A percentile compares a stretch with the other conserved stretches of the same genome.
Conservation (phyloP, 2,329 filamentous ascomycete genomes). For the Domatiomyces globalis region DNA sequence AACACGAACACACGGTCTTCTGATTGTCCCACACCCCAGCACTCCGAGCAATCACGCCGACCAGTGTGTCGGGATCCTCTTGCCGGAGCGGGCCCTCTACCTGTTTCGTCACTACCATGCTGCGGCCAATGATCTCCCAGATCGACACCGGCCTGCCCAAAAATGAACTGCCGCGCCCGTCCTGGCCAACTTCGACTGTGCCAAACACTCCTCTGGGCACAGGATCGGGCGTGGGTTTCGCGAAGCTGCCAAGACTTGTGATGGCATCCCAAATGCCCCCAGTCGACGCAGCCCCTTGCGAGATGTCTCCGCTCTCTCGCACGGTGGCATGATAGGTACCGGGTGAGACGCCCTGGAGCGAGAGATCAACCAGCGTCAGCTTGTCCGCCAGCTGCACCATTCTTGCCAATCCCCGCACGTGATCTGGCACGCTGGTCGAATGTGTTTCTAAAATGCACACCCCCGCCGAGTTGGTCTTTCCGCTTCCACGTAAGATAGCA, state of each 20-base stretch:
- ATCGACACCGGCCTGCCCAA: slow-evolving; percentile 70
- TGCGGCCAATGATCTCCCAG: slow-evolving; percentile 92
- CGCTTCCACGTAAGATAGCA: slow-evolving; percentile 83
- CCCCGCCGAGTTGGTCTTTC: slow-evolving; percentile 75
- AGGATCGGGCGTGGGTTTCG: slow-evolving; percentile 16
- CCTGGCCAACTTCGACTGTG: slow-evolving; percentile 56
- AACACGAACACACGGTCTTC: slow-evolving; percentile 95
- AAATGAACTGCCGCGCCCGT: slow-evolving; percentile 67
- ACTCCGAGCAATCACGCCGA: slow-evolving; percentile 87
- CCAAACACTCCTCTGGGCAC: slow-evolving; percentile 54
- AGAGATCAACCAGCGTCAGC: slow-evolving; percentile 75
- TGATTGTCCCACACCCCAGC: slow-evolving; percentile 99
- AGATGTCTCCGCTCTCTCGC: slow-evolving; percentile 75
- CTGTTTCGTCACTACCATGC: slow-evolving; percentile 68
- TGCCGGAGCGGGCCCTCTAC: slow-evolving; percentile 46
- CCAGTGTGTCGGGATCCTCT: slow-evolving; percentile 72
- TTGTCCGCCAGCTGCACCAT: slow-evolving; percentile 80
- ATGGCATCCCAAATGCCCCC: slow-evolving; percentile 64
- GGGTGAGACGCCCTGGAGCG: slow-evolving; percentile 63
- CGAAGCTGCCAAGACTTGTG: slow-evolving; percentile 26
- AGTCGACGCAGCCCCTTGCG: slow-evolving; percentile 64
- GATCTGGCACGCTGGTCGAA: slow-evolving; percentile 42
- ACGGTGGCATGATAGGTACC: slow-evolving; percentile 76
- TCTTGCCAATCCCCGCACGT: slow-evolving; percentile 73
- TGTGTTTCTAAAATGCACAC: slow-evolving; percentile 94